These are phyloP conservation scores for Cutaneotrichosporon cavernicola DNA, from an alignment of 1,284 basidiomycete genomes.

Conservation along the genomic window DNA sequence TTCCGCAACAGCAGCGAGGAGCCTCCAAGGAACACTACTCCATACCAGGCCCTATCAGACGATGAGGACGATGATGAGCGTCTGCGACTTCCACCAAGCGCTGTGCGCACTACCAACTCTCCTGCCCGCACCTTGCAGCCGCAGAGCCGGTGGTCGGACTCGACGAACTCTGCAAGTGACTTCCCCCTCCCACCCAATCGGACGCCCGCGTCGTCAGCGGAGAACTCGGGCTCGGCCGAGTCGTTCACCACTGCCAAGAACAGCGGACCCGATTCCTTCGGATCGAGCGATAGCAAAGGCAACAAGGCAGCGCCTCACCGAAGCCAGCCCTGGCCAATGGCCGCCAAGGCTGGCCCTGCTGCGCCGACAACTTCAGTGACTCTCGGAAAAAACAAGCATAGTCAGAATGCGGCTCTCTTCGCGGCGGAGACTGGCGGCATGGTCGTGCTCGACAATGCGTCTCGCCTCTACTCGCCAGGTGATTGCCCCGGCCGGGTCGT, in stretches of 20 bases:
- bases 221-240: slow-evolving; percentile 8
- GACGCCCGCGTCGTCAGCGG: background rate
- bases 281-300: background rate
- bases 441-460: slow-evolving; percentile 17
- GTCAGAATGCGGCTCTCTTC: slow-evolving; percentile 38
- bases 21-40: background rate
- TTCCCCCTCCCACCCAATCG: slow-evolving; percentile 4
- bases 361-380: background rate
- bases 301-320: background rate
- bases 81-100: slow-evolving; percentile 4
- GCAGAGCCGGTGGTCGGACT: slow-evolving; percentile 1
- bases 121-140: background rate
- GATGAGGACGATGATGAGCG: slow-evolving; percentile 18
- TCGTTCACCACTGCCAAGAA: slow-evolving; percentile 11
- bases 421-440: slow-evolving; percentile 42
- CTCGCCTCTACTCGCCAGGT: slow-evolving; percentile 13
- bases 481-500: slow-evolving; percentile 5
- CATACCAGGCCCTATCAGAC: slow-evolving; percentile 6
- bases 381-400: slow-evolving; percentile 23
- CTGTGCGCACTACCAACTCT: background rate
- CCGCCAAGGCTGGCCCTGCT: slow-evolving; percentile 12
- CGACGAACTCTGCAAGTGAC: background rate
- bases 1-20: slow-evolving; percentile 5
- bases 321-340: slow-evolving; percentile 11
- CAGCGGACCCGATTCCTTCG: background rate